These are phyloP conservation scores for Favolaschia claudopus DNA, from an alignment of 768 basidiomycete genomes.

Conservation along the genomic window DNA sequence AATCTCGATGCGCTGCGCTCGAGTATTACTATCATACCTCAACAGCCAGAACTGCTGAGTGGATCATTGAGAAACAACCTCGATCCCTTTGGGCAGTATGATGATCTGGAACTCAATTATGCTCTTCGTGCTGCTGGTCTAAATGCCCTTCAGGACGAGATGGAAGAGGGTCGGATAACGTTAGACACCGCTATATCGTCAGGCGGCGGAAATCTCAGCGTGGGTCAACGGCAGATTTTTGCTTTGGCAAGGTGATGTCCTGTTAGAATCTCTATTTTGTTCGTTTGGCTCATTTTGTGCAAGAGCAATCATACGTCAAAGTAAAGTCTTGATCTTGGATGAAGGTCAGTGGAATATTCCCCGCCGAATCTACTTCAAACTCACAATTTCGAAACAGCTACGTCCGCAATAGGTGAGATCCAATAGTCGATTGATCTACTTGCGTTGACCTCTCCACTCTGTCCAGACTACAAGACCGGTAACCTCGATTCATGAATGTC, in stretches of 20 bases:
- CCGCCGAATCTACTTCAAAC: neutral
- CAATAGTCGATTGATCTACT: neutral
- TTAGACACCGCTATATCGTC: constrained; percentile 13
- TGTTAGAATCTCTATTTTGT: neutral
- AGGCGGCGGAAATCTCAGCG: constrained; percentile 37
- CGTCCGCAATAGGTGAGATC: constrained; percentile 19
- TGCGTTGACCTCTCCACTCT: no score
- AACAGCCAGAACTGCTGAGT: constrained; percentile 45
- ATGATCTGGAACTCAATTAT: constrained; percentile 45
- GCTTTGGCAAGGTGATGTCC: constrained; percentile 47
- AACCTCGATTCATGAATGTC: no score
- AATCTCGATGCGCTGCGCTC: constrained; percentile 53
- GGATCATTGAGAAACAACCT: constrained; percentile 54
- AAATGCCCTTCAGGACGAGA: constrained; percentile 41
- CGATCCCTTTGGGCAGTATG: constrained; percentile 54
- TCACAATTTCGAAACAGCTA: neutral
- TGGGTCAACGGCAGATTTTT: constrained; percentile 56
- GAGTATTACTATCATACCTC: constrained; percentile 53
- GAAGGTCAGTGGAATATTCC: neutral
- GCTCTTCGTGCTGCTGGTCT: constrained; percentile 46
- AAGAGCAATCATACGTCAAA: constrained; percentile 21
- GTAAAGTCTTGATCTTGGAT: constrained; percentile 30
- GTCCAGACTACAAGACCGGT: constrained; percentile 38
- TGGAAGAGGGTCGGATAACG: constrained; percentile 30
- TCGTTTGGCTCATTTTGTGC: neutral